Percentiles rank a stretch among this genome's conserved stretches.
phyloP scores from a whole-genome alignment of 1,139 yeast species.

The Komagataea norvegica region DNA sequence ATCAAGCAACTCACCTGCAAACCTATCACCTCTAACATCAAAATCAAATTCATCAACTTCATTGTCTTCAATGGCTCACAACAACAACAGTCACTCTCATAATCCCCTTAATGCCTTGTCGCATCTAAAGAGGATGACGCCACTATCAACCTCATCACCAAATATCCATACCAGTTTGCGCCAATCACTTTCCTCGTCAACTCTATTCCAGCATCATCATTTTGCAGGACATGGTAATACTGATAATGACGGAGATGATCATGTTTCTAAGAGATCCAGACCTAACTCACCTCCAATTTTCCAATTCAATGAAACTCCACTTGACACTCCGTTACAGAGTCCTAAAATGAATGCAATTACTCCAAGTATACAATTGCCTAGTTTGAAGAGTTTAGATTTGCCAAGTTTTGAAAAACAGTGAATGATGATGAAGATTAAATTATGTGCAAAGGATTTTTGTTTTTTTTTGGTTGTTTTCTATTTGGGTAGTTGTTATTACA shows the following conservation, averaged over 20 bases:
- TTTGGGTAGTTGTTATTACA: no score
- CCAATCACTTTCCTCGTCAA: constrained; percentile 14
- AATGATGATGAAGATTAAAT: no score
- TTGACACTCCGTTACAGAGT: constrained; percentile 26
- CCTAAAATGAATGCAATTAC: constrained; percentile 21
- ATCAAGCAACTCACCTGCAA: constrained; percentile 22
- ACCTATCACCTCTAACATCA: constrained; percentile 21
- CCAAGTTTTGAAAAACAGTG: constrained; percentile 19
- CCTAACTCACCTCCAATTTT: constrained; percentile 27
- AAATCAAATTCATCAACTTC: constrained; percentile 27
- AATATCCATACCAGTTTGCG: constrained; percentile 13
- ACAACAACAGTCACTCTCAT: constrained; percentile 11
- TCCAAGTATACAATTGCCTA: constrained; percentile 21
- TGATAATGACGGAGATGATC: constrained; percentile 10
- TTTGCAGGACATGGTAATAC: constrained; percentile 2
- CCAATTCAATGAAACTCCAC: constrained; percentile 25
- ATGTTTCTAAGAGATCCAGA: constrained; percentile 22
- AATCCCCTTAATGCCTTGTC: constrained; percentile 31
- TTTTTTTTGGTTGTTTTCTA: background rate
- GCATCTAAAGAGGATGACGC: constrained; percentile 36
- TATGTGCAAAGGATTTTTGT: background rate
- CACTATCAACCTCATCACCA: constrained; percentile 20
- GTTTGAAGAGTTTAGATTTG: constrained; percentile 24
- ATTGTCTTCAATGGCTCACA: constrained; percentile 17
- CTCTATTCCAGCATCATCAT: constrained; percentile 13